Conservation (phyloP, 1,284 basidiomycete species). For the Leccinum fuscescens region DNA sequence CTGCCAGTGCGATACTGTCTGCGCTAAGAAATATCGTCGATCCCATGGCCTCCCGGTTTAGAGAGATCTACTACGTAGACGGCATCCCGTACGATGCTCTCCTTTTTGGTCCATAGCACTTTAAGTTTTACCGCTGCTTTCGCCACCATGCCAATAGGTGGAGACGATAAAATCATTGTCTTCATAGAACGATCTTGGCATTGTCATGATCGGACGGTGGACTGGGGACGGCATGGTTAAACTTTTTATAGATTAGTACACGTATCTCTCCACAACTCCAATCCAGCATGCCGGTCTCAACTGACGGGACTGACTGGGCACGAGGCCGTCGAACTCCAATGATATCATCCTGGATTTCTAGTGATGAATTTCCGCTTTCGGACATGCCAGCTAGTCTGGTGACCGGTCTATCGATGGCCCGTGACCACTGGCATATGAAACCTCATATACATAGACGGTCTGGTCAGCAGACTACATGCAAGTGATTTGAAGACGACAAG, state of each 20-base stretch:
- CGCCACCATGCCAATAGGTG: slow-evolving; percentile 7
- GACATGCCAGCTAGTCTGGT: too few species aligned
- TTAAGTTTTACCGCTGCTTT: slow-evolving; percentile 15
- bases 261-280: background rate
- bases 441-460: too few species aligned
- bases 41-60: slow-evolving; percentile 48
- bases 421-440: too few species aligned
- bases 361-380: background rate
- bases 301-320: background rate
- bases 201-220: background rate
- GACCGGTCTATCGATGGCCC: too few species aligned
- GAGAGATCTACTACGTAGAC: slow-evolving; percentile 41
- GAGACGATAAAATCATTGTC: slow-evolving; percentile 1
- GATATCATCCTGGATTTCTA: background rate
- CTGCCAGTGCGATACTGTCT: slow-evolving; percentile 61
- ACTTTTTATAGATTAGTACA: background rate
- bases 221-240: background rate
- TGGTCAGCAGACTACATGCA: too few species aligned
- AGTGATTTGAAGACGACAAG: background rate
- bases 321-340: background rate
- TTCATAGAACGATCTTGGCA: background rate
- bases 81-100: slow-evolving; percentile 34
- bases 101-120: slow-evolving; percentile 24
- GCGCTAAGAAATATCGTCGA: slow-evolving; percentile 59
- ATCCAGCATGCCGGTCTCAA: background rate